Base-by-base conservation (phyloP, 345 rosid genomes). In the Eucalyptus viminalis region DNA sequence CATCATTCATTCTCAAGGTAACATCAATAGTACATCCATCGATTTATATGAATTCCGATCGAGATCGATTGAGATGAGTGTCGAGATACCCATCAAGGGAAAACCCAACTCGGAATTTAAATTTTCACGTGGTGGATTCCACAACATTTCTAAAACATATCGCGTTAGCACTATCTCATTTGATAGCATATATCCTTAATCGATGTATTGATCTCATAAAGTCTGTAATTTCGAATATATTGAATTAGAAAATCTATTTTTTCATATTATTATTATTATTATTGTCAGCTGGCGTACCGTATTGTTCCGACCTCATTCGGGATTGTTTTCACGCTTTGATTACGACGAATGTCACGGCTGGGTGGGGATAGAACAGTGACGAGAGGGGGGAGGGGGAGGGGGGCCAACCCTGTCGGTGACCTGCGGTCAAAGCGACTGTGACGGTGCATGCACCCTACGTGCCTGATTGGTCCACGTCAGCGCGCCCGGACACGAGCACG, bases 401-500 rank as follows among this genome's bases (percentile, higher is more conserved):
- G 27, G 24, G 2, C 88, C 80, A 4, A 87, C 37, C 34, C 54
- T 87, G 91, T 90, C 93, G 92, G 92, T 88, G 91, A 91, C 88
- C 22, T 76, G 31, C 16, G 90, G 92, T 72, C 81, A 72, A 37
- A 72, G 81, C 45, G 81, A 72, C 45, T 11, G 81, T 11, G 81
- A 19, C 81, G 81, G 81, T 72, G 43, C 81, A 19, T 37, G 81
- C 81, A 11, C 58, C 81, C 81, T 10, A 37, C 91, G 93, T 88
- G 89, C 58, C 58, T 21, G 27, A 92, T 62, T 89, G 37, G 44
- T 83, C 91, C 94, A 91, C 95, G 94, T 94, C 92, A 92, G 69
- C 47, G 90, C 45, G 43, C 81, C 51, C 62, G 91, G 93, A 95
- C 96, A 95, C 49, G 86, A 89, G 92, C 96, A 95, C 96, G 95